Evolutionary conservation across 352 stramenopile genomes (phyloP), one percentile per base, ranked within the genome.

Genomic region (Aphanomyces euteiches): DNA sequence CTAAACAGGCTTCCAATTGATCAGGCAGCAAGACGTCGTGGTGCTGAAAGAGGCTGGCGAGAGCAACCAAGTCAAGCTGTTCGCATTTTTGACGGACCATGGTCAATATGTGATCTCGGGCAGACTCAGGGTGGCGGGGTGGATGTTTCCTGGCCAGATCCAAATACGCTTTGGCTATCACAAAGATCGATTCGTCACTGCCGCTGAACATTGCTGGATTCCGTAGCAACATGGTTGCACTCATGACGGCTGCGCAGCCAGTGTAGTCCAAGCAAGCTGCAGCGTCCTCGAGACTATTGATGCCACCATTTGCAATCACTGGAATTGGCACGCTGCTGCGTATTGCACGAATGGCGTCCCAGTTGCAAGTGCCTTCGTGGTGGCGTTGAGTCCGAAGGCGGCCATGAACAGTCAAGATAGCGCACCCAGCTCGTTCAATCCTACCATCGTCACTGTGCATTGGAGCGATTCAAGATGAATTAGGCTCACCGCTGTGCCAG

Each of bases 231-330:
- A 39, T 61, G 3, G 69, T 65, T 10, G 69, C 73, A 39, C 48
- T 28, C 69, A 77, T 75, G 58, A 77, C 64, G 45, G 19, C 73
- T n/a, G 45, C 50, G 41, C 61, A 64, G 19, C 50, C 59, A 4
- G 69, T 69, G 36, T 56, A 28, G 7, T 34, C 36, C 21, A 77
- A 41, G n/a, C 71, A 57, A 38, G 28, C 39, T 5, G 68, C 66
- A 5, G 73, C 69, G 13, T 68, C 60, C 7, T 19, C 38, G 38
- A 43, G 39, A 17, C 34, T 66, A 17, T 36, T 21, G 47, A 77
- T 67, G 43, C 71, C 73, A 21, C 73, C 69, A 57, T 77, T 77
- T 17, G 69, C 73, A 7, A 77, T 34, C 43, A 77, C 69, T 8
- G 73, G 73, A 66, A 77, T 73, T 7, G 57, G 5, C 40, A 75